phyloP scores from a whole-genome alignment of 169 alveolate species.

The Plasmodium knowlesi region DNA sequence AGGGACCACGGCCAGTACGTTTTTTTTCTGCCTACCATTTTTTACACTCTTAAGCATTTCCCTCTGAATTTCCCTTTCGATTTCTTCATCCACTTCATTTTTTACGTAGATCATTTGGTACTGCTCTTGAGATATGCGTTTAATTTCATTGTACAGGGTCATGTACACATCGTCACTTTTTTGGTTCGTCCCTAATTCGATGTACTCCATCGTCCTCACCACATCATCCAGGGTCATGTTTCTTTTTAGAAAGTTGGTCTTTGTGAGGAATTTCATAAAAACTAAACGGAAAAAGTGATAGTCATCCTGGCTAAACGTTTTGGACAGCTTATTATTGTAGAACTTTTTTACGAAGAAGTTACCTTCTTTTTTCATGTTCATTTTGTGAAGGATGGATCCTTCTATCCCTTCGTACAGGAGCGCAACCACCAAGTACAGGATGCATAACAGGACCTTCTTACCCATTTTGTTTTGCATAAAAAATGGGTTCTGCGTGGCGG shows the following conservation, averaged over 20 bases:
- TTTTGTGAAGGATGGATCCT: neutral
- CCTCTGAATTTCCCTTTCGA: constrained; percentile 21
- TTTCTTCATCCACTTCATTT: constrained; percentile 19
- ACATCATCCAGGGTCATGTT: constrained; percentile 3
- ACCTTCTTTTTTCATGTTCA: neutral
- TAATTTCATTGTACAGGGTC: constrained; percentile 39
- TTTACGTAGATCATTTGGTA: constrained; percentile 18
- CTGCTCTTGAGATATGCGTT: constrained; percentile 8
- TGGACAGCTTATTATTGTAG: constrained; percentile 31
- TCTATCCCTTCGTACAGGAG: neutral
- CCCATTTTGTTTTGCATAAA: neutral
- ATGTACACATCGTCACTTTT: constrained; percentile 24
- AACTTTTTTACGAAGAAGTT: constrained; percentile 35
- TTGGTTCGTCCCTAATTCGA: constrained; percentile 30
- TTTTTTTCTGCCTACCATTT: constrained; percentile 12
- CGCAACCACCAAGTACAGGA: neutral
- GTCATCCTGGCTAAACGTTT: constrained; percentile 16
- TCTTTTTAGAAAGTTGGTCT: constrained; percentile 16
- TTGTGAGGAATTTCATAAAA: constrained; percentile 34
- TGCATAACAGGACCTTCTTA: neutral
- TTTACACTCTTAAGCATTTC: neutral
- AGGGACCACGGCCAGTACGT: constrained; percentile 22
- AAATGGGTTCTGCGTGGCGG: neutral
- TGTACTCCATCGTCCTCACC: constrained; percentile 12
- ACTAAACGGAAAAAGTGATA: constrained; percentile 72